Evolutionary conservation across 257 asterid genomes (phyloP), one percentile per base, ranked within the genome.

Genomic region (Gentiana macrophylla): DNA sequence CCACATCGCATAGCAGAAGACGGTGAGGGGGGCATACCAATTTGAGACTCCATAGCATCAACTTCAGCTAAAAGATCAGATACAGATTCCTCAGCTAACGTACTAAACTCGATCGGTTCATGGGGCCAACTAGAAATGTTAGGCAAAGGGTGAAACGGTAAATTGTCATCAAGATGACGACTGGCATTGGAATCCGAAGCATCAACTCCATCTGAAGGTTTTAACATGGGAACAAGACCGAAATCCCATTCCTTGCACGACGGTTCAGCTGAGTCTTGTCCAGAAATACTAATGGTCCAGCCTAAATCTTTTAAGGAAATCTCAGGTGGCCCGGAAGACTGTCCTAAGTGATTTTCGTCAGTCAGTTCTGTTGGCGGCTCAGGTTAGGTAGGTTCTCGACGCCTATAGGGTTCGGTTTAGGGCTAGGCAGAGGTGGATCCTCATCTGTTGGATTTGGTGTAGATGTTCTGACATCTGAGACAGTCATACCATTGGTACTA

Each of bases 31-130:
- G 44, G 44, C 73, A 77, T 62, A 35, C 76, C 78, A 65, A 70
- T 69, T 48, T 66, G 73, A 37, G 80, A 74, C 60, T 77, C 80
- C 78, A 77, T 74, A 7, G 81, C 81, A 13, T 76, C 81, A 32
- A 74, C 80, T 74, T 77, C 80, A 56, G 84, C 78, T 63, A 77
- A 62, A 32, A 77, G 75, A 70, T 77, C 84, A 0, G 84, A 77
- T 37, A 77, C 72, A 9, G 78, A 77, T 58, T 77, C 84, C 77
- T 74, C 84, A 56, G 72, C 80, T 71, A 77, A 56, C 35, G 78
- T 66, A 63, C 70, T 72, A 57, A 77, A 71, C 63, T 77, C 84
- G 38, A 77, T 77, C 4, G 73, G 72, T 53, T 75, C 80, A n/a
- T 45, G 24, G 32, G 77, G 61, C 79, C 79, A 73, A 59, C 61